Evolutionary conservation across 345 rosid genomes (phyloP).

Genomic region (Euphorbia pulcherrima): DNA sequence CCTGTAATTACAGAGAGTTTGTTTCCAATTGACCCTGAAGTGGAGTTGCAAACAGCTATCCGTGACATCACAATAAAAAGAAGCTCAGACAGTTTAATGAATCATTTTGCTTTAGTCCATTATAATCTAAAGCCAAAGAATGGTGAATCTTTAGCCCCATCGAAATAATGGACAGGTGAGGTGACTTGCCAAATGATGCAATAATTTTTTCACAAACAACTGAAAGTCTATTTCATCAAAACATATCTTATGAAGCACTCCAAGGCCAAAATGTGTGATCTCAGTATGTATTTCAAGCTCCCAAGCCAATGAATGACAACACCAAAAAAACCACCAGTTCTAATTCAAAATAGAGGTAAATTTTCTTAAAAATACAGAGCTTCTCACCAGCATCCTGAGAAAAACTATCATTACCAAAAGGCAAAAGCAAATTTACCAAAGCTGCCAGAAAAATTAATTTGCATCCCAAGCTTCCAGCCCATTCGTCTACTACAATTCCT

Average conservation of each 20-base stretch:
- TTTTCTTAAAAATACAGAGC: background rate
- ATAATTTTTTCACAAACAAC: background rate
- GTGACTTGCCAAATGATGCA: conserved; percentile 4
- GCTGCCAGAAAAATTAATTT: background rate
- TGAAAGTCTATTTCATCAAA: background rate
- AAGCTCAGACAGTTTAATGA: background rate
- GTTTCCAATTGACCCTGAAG: too few relatives aligned
- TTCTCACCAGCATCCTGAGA: background rate
- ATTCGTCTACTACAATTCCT: background rate
- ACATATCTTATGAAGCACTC: background rate
- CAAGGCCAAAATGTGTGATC: background rate
- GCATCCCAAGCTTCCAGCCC: background rate
- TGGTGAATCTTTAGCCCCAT: too few relatives aligned
- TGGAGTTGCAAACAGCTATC: too few relatives aligned
- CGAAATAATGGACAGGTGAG: too few relatives aligned
- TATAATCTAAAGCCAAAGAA: too few relatives aligned
- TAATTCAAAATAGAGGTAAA: background rate
- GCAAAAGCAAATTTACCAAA: conserved; percentile 1
- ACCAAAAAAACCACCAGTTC: background rate
- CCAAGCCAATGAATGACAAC: background rate
- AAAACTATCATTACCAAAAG: background rate
- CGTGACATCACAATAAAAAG: too few relatives aligned
- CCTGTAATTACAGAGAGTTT: too few relatives aligned
- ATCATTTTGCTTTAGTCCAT: too few relatives aligned
- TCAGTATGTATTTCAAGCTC: background rate